Evolutionary conservation across 2,329 filamentous ascomycete species (phyloP).

Genomic region (Dryadomyces sulphureus): DNA sequence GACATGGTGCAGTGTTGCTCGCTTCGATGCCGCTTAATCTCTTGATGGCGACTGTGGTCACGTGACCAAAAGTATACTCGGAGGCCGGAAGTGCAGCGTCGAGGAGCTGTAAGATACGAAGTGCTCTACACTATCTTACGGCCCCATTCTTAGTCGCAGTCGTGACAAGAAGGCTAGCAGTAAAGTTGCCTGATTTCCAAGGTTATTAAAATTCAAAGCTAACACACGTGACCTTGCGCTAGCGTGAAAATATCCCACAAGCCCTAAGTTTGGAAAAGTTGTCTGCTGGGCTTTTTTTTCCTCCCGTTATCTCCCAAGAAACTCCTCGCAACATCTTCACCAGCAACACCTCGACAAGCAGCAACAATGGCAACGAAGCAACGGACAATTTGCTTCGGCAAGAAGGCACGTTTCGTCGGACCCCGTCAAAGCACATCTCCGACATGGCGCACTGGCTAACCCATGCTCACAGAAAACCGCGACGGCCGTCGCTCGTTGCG

Average conservation of each 20-base stretch:
- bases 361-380: constrained; percentile 63
- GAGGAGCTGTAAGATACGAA: too few species aligned
- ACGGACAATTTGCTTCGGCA: constrained; percentile 97
- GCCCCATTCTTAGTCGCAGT: too few species aligned
- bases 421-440: not conserved
- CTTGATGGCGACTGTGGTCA: too few species aligned
- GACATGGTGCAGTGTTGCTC: constrained; percentile 46
- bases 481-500: constrained; percentile 83
- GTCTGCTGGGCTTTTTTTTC: constrained; percentile 1
- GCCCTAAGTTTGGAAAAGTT: constrained; percentile 8
- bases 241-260: constrained; percentile 11
- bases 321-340: constrained; percentile 2
- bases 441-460: constrained; percentile 1
- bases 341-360: constrained; percentile 7
- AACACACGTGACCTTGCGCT: too few species aligned
- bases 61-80: too few species aligned
- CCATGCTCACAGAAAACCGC: constrained; percentile 50
- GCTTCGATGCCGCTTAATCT: too few species aligned
- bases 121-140: too few species aligned
- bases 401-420: constrained; percentile 41
- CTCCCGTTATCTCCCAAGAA: constrained; percentile 1
- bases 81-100: too few species aligned
- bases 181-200: not conserved
- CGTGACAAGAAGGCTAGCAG: too few species aligned
- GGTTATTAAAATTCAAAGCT: too few species aligned